Evolutionary conservation across 106 monocot genomes (phyloP).

Genomic region (Acorus gramineus): DNA sequence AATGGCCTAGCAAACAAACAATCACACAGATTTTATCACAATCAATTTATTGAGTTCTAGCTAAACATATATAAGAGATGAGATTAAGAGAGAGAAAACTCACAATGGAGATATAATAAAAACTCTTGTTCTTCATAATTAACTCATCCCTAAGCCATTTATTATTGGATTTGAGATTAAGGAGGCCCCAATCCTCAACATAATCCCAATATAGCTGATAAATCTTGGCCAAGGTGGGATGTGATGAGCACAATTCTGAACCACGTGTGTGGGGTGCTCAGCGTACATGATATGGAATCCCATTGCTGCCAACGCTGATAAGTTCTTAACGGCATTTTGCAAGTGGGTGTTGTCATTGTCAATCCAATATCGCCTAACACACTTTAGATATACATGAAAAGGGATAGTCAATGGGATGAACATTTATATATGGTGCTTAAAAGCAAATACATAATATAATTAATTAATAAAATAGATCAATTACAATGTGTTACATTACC

Average conservation of each 20-base stretch:
- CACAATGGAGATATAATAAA: conserved; percentile 86
- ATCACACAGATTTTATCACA: background rate
- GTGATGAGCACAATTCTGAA: conserved; percentile 35
- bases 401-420: no score
- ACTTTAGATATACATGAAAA: conserved; percentile 19
- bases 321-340: conserved; percentile 83
- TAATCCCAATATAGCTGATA: conserved; percentile 99
- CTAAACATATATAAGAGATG: background rate
- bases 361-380: conserved; percentile 75
- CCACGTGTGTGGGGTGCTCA: conserved; percentile 45
- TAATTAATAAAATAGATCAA: conserved; percentile 2
- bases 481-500: no score
- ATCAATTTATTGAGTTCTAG: background rate
- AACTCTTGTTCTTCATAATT: conserved; percentile 56
- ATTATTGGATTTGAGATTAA: conserved; percentile 45
- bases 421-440: no score
- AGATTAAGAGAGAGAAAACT: conserved; percentile 1
- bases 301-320: conserved; percentile 85
- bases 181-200: conserved; percentile 92
- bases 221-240: conserved; percentile 52
- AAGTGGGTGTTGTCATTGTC: conserved; percentile 80
- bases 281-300: conserved; percentile 67
- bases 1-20: conserved; percentile 24
- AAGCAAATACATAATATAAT: no score
- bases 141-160: conserved; percentile 72